phyloP scores from a whole-genome alignment of 495 filamentous ascomycete genomes.

The Stereocaulon alpinum region DNA sequence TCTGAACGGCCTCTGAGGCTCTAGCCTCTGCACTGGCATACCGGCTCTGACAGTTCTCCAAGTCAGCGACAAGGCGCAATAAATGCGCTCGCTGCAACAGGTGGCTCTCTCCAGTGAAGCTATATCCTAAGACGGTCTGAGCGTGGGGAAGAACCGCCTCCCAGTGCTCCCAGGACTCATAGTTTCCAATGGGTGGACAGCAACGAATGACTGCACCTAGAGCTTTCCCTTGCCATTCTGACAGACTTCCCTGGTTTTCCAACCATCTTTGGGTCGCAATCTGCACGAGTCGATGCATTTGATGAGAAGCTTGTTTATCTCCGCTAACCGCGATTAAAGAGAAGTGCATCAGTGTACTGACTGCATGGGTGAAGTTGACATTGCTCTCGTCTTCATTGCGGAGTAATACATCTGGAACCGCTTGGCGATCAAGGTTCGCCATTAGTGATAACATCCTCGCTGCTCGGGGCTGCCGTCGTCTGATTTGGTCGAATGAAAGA shows the following conservation, averaged over 20 bases:
- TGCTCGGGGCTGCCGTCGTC: conserved; percentile 28
- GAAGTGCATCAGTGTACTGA: conserved; percentile 34
- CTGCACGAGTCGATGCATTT: conserved; percentile 38
- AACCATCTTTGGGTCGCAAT: conserved; percentile 36
- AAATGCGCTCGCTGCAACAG: background rate
- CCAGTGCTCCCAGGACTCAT: background rate
- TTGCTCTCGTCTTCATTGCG: conserved; percentile 17
- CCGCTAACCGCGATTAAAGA: conserved; percentile 28
- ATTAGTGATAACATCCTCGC: conserved; percentile 37
- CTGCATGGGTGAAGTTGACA: conserved; percentile 26
- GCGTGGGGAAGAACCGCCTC: background rate
- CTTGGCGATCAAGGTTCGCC: conserved; percentile 32
- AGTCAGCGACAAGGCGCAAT: background rate
- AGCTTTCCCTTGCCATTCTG: background rate
- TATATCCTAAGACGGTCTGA: background rate
- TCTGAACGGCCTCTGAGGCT: background rate
- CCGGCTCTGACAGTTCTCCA: background rate
- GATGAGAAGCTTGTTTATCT: conserved; percentile 19
- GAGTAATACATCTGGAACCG: conserved; percentile 32
- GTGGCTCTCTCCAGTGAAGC: background rate
- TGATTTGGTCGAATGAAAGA: conserved; percentile 37
- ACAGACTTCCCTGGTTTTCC: background rate
- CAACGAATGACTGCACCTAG: background rate
- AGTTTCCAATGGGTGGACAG: background rate
- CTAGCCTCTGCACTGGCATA: background rate